These are phyloP conservation scores for Thalassiosira hispida DNA, from an alignment of 352 stramenopile genomes.

Conservation along the genomic window DNA sequence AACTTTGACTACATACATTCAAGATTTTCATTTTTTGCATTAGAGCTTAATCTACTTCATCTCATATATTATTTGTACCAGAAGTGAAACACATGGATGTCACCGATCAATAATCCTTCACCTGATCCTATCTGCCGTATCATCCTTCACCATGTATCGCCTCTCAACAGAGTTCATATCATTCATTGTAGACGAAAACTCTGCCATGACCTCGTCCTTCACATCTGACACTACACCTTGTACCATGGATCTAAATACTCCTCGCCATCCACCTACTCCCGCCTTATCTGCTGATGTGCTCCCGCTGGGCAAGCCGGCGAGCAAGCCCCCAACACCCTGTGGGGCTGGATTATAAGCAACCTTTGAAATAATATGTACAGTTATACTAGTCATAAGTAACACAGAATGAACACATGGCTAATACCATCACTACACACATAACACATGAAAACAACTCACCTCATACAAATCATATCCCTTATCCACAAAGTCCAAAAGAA, in stretches of 20 bases:
- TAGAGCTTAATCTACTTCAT: no score
- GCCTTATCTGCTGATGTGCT: conserved; percentile 10
- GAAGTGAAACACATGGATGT: no score
- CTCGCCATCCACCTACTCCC: conserved; percentile 27
- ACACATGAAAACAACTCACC: conserved; percentile 60
- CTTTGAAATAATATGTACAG: neutral
- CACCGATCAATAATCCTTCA: conserved; percentile 32
- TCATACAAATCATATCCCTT: conserved; percentile 78
- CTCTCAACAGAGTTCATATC: conserved; percentile 37
- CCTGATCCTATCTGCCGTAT: conserved; percentile 34
- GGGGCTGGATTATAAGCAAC: conserved; percentile 55
- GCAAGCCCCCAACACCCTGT: conserved; percentile 20
- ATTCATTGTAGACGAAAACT: conserved; percentile 26
- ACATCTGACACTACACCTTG: conserved; percentile 38
- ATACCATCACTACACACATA: conserved; percentile 39
- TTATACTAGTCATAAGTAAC: neutral
- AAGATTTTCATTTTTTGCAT: no score
- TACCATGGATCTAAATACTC: conserved; percentile 33
- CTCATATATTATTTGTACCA: no score
- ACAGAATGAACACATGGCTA: neutral
- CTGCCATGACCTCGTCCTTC: conserved; percentile 49
- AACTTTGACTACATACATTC: no score
- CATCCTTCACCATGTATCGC: conserved; percentile 48
- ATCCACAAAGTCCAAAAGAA: conserved; percentile 80
- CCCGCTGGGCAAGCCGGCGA: conserved; percentile 21